Base-by-base conservation (phyloP, 1,284 basidiomycete species). In the Cyathus pygmaeus region DNA sequence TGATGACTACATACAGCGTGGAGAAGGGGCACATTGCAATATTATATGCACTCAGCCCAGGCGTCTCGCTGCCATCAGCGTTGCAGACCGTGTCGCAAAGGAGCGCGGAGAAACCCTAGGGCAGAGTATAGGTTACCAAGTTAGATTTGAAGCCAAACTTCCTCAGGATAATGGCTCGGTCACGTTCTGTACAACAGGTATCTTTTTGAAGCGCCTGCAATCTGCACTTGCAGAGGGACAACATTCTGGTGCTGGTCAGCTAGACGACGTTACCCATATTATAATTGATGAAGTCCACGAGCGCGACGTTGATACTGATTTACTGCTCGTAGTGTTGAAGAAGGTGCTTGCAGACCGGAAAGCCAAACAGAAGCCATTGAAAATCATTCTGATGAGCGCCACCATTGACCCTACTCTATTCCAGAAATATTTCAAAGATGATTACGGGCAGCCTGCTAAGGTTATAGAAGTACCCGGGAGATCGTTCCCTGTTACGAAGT, bases 281-380 rank as follows among this genome's bases (percentile, higher is more conserved):
- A 80, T 98, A 42, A 94, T 98, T 46, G 96, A 99, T 76, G 96
- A 99, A 78, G 96, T 97, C 3, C 96, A 99, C 76, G 96, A 98
- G 78, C 90, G 96, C 31, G 96, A 98, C 71, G 90, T 98, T 59
- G 96, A 98, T 74, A 98, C 95, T 1, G 97, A 99, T 76, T 81
- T 99, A 51, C 79, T 97, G 51, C 87, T 99, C 10, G 94, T 97
- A 59, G 94, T 97, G 15, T 85, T 99, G 65, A 96, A 97, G 79
- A 89, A 94, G 24, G 78, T 98, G 23, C 77, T 98, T 66, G 87
- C 86, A 6, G 92, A 96, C 65, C 87, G 96, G 65, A 90, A 88
- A 70, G 83, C 86, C 4, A 88, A 89, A 65, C 87, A 88, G 31
- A 87, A 89, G 54, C 93, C 94, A 11, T 81, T 99, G 77, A 97